Conservation (phyloP, 164 flowering plant genomes). For the Piper betle region DNA sequence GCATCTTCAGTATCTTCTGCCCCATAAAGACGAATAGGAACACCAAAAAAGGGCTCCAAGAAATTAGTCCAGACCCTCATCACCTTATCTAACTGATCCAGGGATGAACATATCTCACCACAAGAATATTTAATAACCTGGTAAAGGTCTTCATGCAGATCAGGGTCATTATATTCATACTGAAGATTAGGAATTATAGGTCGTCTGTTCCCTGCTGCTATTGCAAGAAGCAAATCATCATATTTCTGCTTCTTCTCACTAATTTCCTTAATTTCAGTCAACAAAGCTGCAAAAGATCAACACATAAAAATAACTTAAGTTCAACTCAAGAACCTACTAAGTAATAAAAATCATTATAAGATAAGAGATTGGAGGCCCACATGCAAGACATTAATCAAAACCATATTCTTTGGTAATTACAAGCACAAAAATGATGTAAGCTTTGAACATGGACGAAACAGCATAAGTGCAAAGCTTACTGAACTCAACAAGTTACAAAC, state of each 20-base stretch:
- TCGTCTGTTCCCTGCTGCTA: conserved; percentile 68
- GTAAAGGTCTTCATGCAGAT: conserved; percentile 74
- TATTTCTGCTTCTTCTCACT: conserved; percentile 67
- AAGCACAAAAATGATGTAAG: too few species aligned
- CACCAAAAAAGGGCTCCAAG: conserved; percentile 71
- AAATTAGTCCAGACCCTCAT: conserved; percentile 88
- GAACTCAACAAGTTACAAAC: conserved; percentile 16
- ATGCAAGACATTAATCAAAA: too few species aligned
- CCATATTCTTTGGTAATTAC: too few species aligned
- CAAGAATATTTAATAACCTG: conserved; percentile 70
- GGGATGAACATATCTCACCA: conserved; percentile 56
- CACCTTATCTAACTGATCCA: conserved; percentile 74
- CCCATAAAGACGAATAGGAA: conserved; percentile 53
- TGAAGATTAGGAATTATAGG: conserved; percentile 51
- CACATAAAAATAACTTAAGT: neutral
- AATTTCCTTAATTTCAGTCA: conserved; percentile 78
- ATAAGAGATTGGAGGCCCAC: too few species aligned
- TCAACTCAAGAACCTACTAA: neutral
- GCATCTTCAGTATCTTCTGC: conserved; percentile 68
- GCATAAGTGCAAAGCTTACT: too few species aligned
- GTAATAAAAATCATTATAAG: neutral
- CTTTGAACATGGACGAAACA: too few species aligned
- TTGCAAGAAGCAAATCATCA: conserved; percentile 64
- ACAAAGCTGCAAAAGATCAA: conserved; percentile 32
- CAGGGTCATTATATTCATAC: conserved; percentile 55